Evolutionary conservation across 805 yeast species (phyloP), one percentile per base, ranked within the genome.

Genomic region (Saturnispora dispora): DNA sequence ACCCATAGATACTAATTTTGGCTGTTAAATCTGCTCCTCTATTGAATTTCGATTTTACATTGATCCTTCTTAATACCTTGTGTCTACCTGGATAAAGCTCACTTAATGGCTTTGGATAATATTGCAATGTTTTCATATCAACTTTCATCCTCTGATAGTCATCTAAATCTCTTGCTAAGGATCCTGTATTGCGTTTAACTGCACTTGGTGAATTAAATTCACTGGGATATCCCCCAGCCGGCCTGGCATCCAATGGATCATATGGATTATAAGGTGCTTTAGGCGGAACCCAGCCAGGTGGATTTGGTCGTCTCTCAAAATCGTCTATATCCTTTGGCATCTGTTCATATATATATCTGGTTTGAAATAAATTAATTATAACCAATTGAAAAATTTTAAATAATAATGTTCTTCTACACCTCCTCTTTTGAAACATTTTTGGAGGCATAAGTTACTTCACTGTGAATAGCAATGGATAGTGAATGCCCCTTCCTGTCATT

Each of bases 191-290:
- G 18, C 67, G 63, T 27, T 85, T 80, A 32, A 77, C 72, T 41
- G 72, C 70, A 1, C 86, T 82, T 0, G 93, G 91, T 1, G 82
- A 67, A 52, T 77, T 73, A 69, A 75, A 88, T 63, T 87, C 96
- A 25, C 89, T 82, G 1, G 96, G 96, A 57, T 88, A 87, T 2
- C 96, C 95, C 61, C 82, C 81, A 0, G 95, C 77, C 0, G 96
- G 95, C 45, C 96, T 72, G 40, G 71, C 63, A 61, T 87, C 96
- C 1, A 77, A 67, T 0, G 90, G 85, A 61, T 87, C 96, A 60
- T 81, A 88, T 6, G 95, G 95, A 59, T 87, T 87, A 63, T 85
- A 88, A 1, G 93, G 93, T 1, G 90, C 91, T 55, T 75, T 78
- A 9, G 95, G 95, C 1, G 81, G 86, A 0, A 76, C 75, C 93